Evolutionary conservation across 345 rosid genomes (phyloP), one percentile per base, ranked within the genome.

Genomic region (Eucalyptus decipiens): DNA sequence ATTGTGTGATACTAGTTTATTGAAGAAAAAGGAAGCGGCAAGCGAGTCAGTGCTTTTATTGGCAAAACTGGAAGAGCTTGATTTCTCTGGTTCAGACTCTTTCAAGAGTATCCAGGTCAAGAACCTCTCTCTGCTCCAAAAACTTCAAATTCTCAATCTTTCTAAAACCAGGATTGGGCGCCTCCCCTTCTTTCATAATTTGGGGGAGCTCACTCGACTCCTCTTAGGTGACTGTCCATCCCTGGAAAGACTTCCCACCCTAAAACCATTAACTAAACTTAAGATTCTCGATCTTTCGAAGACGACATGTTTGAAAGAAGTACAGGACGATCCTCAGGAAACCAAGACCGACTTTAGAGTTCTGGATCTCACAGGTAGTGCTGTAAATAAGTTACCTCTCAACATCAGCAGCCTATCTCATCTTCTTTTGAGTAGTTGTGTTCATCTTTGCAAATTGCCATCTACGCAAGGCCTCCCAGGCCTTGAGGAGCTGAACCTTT

Each of bases 371-470:
- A 3, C 86, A 11, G n/a, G 50, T 5, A 81, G 86, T 43, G 86
- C 13, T 48, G 30, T 43, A 40, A 43, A 42, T 81, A 81, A 37
- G 50, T 19, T 81, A 0, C 49, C 86, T 43, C 16, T 0, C 50
- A 24, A 43, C 7, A 42, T 43, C 50, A 24, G 18, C 50, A 42
- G 30, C 50, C 42, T 81, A 48, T 43, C 86, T 40, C 28, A 81
- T 81, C 86, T 81, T 21, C 67, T 60, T 0, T 81, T 32, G 47
- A 81, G 49, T 37, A 0, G 86, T 42, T 21, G 86, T 81, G 45
- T 28, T 18, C 0, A 0, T 12, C 86, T 81, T 2, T 0, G 12
- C 13, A 81, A 42, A 81, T 40, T 43, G 49, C 86, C 43, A 80
- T 80, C 48, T 23, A 37, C 8, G 4, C 30, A 0, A 47, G 16